Percentiles rank a stretch among this genome's conserved stretches.
Evolutionary conservation across 2,329 filamentous ascomycete species (phyloP).

Genomic region (Hypoxylon sp.): DNA sequence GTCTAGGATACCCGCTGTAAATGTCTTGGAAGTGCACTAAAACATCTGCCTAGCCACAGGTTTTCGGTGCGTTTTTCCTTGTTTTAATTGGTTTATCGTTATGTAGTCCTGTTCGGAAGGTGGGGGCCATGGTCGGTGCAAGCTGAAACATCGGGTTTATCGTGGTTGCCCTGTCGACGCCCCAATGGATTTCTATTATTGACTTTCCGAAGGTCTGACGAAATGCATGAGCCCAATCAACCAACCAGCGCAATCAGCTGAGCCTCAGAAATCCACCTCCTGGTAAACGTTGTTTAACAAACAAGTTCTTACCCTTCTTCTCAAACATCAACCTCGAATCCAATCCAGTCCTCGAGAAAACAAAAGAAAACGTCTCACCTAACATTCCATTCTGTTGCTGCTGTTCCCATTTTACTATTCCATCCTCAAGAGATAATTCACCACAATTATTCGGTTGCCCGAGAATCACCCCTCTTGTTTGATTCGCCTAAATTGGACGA

Average conservation of each 20-base stretch:
- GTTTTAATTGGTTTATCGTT: slow-evolving; percentile 15
- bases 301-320: slow-evolving; percentile 21
- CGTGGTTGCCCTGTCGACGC: slow-evolving; percentile 44
- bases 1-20: neutral
- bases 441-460: slow-evolving; percentile 7
- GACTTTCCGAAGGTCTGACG: slow-evolving; percentile 41
- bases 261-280: slow-evolving; percentile 32
- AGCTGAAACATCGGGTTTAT: slow-evolving; percentile 27
- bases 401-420: slow-evolving; percentile 18
- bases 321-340: slow-evolving; percentile 12
- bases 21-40: too few species aligned
- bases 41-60: too few species aligned
- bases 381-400: slow-evolving; percentile 42
- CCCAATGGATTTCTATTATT: slow-evolving; percentile 38
- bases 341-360: slow-evolving; percentile 28
- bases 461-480: slow-evolving; percentile 15
- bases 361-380: slow-evolving; percentile 39
- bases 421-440: too few species aligned
- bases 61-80: too few species aligned
- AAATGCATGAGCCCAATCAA: slow-evolving; percentile 38
- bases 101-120: slow-evolving; percentile 8
- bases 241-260: slow-evolving; percentile 32
- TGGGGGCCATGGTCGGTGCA: slow-evolving; percentile 18
- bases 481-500: slow-evolving; percentile 18
- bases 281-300: slow-evolving; percentile 7